A percentile compares a stretch with the other conserved stretches of the same genome.
Conservation (phyloP, 2,329 filamentous ascomycete genomes). For the Bertia moriformis region DNA sequence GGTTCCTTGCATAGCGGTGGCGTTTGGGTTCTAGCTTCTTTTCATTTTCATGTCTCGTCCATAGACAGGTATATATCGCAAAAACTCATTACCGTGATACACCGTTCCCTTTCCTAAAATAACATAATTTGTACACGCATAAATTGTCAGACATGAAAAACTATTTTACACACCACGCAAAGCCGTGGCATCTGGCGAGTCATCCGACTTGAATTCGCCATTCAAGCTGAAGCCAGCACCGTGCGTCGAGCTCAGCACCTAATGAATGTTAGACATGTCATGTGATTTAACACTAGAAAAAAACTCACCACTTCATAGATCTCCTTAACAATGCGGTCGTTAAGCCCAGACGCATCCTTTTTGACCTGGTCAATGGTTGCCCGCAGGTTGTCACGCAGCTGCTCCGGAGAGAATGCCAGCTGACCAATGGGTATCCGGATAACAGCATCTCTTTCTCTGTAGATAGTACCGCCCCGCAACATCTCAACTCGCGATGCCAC, state of each 20-base stretch:
- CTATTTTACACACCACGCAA: slow-evolving; percentile 38
- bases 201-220: slow-evolving; percentile 54
- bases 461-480: slow-evolving; percentile 71
- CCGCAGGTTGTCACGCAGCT: slow-evolving; percentile 74
- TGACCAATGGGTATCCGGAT: slow-evolving; percentile 84
- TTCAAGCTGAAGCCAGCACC: slow-evolving; percentile 77
- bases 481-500: slow-evolving; percentile 62
- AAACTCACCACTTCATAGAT: slow-evolving; percentile 46
- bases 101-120: neutral
- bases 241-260: slow-evolving; percentile 70
- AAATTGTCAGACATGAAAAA: slow-evolving; percentile 9
- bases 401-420: slow-evolving; percentile 72
- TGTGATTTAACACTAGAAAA: slow-evolving; percentile 1
- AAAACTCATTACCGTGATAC: slow-evolving; percentile 7
- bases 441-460: slow-evolving; percentile 72
- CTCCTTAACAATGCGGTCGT: slow-evolving; percentile 53
- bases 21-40: slow-evolving; percentile 9
- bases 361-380: slow-evolving; percentile 63
- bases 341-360: slow-evolving; percentile 55
- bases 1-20: neutral
- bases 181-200: slow-evolving; percentile 38
- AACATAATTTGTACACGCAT: slow-evolving; percentile 2
- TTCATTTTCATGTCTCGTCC: slow-evolving; percentile 6
- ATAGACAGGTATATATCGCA: slow-evolving; percentile 13
- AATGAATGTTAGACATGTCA: slow-evolving; percentile 27